Evolutionary conservation across 2,329 filamentous ascomycete species (phyloP), one percentile per base, ranked within the genome.

Genomic region (Xylaria sp.): DNA sequence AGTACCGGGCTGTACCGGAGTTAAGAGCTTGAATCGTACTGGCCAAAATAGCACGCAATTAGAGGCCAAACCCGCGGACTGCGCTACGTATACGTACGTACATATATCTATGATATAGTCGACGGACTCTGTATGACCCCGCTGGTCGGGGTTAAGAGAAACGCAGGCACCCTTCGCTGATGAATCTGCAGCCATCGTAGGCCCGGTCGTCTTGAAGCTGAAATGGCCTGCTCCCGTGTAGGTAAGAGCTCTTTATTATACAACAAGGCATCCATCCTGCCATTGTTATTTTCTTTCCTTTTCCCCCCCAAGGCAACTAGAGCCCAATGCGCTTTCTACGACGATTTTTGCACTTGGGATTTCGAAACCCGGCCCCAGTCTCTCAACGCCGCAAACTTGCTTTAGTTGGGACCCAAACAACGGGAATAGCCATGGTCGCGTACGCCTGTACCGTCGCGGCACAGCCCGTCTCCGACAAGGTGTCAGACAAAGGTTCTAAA

Each of bases 401-500:
- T 17, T 73, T 70, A 15, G 59, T 69, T 11, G 67, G 65, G 5
- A 61, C 69, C 10, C 67, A 71, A 13, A 66, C 70, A 38, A 62
- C 71, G 2, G 68, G 65, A 22, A 69, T 71, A 4, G 68, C 73
- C 63, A 69, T 75, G 71, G 69, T 68, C 0, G 69, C 69, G 2
- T 76, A 76, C 65, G 64, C 68, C n/a, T 72, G 73, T 63, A 72
- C 62, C 22, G 73, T 77, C 39, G 67, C 68, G 13, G 66, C 66
- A 20, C 77, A 76, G 44, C 73, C 78, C 25, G 73, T 75, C 39
- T 72, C 76, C 49, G 73, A 53, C 33, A 64, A 79, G 29, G 81
- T 83, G 7, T 78, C 82, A 1, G 81, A 83, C 33, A 83, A 82
- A 31, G 71, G 75, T n/a, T 72, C 77, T 25, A 82, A 83, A 62